Evolutionary conservation across 2,329 filamentous ascomycete genomes (phyloP).

Genomic region (Coniochaeta prunicola): DNA sequence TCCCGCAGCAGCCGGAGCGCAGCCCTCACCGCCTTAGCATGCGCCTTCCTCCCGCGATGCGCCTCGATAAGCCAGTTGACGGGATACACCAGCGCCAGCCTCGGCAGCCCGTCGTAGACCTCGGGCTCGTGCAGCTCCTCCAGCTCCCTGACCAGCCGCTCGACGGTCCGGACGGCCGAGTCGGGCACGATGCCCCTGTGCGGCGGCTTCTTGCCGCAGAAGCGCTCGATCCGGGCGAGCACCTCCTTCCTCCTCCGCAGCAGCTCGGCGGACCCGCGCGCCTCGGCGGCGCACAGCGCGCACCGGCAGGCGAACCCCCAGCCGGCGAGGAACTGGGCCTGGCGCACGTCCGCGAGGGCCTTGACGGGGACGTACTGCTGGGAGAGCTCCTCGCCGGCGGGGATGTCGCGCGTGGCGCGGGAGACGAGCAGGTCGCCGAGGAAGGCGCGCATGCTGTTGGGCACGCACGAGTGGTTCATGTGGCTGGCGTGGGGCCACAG

Average conservation of each 20-base stretch:
- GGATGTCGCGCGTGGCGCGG: slow-evolving; percentile 28
- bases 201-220: slow-evolving; percentile 15
- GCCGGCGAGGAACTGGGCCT: slow-evolving; percentile 16
- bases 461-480: slow-evolving; percentile 23
- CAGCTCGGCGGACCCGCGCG: slow-evolving; percentile 6
- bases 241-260: slow-evolving; percentile 15
- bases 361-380: slow-evolving; percentile 29
- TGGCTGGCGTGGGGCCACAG: slow-evolving; percentile 20
- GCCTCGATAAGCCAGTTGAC: slow-evolving; percentile 27
- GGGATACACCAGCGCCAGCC: slow-evolving; percentile 26
- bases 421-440: slow-evolving; percentile 22
- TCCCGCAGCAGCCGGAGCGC: slow-evolving; percentile 21
- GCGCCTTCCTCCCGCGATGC: slow-evolving; percentile 22
- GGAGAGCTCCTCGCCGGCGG: slow-evolving; percentile 27
- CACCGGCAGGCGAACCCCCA: slow-evolving; percentile 36
- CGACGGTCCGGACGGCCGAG: slow-evolving; percentile 22
- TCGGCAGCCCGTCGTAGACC: slow-evolving; percentile 20
- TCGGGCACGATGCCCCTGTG: slow-evolving; percentile 18
- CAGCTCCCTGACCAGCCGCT: slow-evolving; percentile 21
- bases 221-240: slow-evolving; percentile 16
- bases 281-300: slow-evolving; percentile 26
- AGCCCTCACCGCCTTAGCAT: slow-evolving; percentile 23
- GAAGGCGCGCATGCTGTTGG: slow-evolving; percentile 22
- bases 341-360: slow-evolving; percentile 18
- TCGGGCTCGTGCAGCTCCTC: slow-evolving; percentile 24